Evolutionary conservation across 495 filamentous ascomycete species (phyloP), one percentile per base, ranked within the genome.

Genomic region (Talaromyces nanjingensis): DNA sequence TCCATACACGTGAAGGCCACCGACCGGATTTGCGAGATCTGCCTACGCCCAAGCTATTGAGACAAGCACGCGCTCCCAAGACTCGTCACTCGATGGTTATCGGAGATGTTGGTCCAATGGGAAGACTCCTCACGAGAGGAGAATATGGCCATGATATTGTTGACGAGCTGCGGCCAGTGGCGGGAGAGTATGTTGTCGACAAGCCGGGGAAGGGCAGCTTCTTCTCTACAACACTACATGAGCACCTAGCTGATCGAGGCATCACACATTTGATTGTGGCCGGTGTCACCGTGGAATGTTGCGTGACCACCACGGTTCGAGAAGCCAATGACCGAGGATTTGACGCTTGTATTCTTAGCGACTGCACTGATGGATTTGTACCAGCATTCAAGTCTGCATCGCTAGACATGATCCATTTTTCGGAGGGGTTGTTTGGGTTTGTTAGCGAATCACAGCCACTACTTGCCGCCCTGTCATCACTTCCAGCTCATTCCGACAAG

Each of bases 311-410:
- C 2, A 86, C 83, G 1, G 67, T 86, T 6, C 71, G 83, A 27
- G 85, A 87, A 62, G 81, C 81, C 60, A 83, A 83, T 70, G 85
- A 86, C 68, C 79, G 84, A 5, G 85, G 85, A 8, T 87, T 80
- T 66, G 83, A 87, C 60, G 86, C 83, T 74, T 81, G 83, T 64
- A 74, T 77, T 8, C 69, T 83, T 49, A 70, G 66, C 56, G 76
- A 83, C 45, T 77, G 75, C 31, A 80, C 78, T 22, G 74, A 71
- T 31, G 80, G 78, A 6, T 80, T 80, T 65, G 79, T 77, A 11
- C 59, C 65, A 9, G 57, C 67, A n/a, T 79, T 81, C 68, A 79
- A 79, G 64, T 42, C 63, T 45, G 63, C 68, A 6, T 73, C 68
- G 14, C 71, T 82, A 7, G 73, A 81, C 42, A 77, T 77, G 77